Percentiles rank a stretch among this genome's conserved stretches.
Evolutionary conservation across 495 filamentous ascomycete species (phyloP).

Genomic region (Penicillium steckii): DNA sequence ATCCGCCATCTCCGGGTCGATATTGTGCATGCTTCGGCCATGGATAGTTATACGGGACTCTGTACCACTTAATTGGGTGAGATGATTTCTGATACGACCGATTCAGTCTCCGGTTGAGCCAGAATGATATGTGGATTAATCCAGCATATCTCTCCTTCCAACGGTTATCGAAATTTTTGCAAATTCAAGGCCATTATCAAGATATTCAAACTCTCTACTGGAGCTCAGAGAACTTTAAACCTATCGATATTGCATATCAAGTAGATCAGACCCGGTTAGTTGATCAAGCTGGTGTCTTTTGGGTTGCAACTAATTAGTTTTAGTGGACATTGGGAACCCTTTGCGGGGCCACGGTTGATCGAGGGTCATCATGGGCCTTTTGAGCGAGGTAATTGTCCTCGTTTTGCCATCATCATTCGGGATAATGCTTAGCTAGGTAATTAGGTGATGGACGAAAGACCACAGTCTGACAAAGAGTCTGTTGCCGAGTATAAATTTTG

Average conservation of each 20-base stretch:
- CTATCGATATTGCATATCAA: background rate
- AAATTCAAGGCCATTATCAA: background rate
- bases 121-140: background rate
- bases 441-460: background rate
- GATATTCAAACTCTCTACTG: background rate
- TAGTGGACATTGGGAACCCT: background rate
- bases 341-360: background rate
- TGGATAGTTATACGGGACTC: background rate
- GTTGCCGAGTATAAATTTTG: too few relatives aligned
- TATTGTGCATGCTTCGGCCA: background rate
- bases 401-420: background rate
- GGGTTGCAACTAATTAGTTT: background rate
- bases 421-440: background rate
- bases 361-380: background rate
- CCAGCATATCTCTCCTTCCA: background rate
- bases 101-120: background rate
- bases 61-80: background rate
- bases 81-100: background rate
- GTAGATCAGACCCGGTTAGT: background rate
- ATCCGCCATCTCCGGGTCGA: background rate
- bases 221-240: background rate
- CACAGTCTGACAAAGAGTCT: background rate
- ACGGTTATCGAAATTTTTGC: background rate
- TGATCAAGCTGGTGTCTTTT: background rate
- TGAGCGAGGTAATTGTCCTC: background rate